Base-by-base conservation (phyloP, 805 yeast genomes). In the Yarrowia divulgata region DNA sequence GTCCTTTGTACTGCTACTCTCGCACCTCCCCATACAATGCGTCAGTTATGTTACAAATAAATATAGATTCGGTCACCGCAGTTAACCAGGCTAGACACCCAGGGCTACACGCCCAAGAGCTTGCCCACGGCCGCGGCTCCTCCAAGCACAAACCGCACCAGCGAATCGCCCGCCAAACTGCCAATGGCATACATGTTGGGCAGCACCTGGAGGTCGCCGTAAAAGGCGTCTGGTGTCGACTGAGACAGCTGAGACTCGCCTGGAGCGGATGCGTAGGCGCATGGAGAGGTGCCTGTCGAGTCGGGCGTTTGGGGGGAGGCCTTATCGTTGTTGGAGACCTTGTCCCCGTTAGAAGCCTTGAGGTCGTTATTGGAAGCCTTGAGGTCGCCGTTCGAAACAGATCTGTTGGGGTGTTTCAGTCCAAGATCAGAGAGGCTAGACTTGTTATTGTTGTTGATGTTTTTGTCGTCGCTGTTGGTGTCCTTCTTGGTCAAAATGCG, bases 141-240 rank as follows among this genome's bases (percentile, higher is more conserved):
- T 2, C 79, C 79, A 29, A 74, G 69, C 39, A 74, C 42, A 69
- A 74, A 76, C 42, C 79, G 72, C 3, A 77, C 77, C 46, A 77
- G 67, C 1, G 77, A 70, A 62, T 77, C 79, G 5, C 79, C 79
- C 6, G 75, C 71, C 19, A 77, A 68, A 69, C 77, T 75, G 12
- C 79, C 79, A 37, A 76, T 70, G 9, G 71, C 73, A 70, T 71
- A 76, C 14, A 77, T 71, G 29, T 69, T 69, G 9, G 70, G 69
- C 19, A 71, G 64, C 16, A 74, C 57, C 46, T 72, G 74, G 6
- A 74, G 57, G 46, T 68, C 54, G 18, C 57, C 57, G 39, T 49
- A 48, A 14, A 63, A 63, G 37, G 39, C 19, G 13, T 63, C 29
- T 12, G 32, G n/a, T 19, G 48, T 8, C 5, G 35, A 39, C 57